Percentiles rank a stretch among this genome's conserved stretches.
These are phyloP conservation scores for Exophiala oligosperma DNA, from an alignment of 2,329 filamentous ascomycete species.

Conservation along the genomic window DNA sequence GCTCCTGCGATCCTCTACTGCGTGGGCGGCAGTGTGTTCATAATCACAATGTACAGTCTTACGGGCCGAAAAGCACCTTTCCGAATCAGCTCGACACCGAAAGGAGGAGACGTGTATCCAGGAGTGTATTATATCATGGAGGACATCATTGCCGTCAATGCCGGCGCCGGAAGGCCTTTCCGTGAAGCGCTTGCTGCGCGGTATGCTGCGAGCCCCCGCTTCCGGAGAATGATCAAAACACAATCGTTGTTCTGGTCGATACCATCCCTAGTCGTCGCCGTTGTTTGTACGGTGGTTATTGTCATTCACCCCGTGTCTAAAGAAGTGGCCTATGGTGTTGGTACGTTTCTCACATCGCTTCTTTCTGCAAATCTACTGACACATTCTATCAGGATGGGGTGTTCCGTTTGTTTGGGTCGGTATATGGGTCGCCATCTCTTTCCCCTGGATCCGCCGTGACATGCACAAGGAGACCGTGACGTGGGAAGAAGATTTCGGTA, in stretches of 20 bases:
- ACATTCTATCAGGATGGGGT: constrained; percentile 38
- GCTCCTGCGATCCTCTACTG: constrained; percentile 23
- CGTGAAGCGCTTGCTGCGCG: constrained; percentile 52
- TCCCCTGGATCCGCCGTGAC: constrained; percentile 48
- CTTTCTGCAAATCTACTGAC: neutral
- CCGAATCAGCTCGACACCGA: constrained; percentile 63
- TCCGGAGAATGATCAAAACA: constrained; percentile 54
- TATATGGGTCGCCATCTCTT: constrained; percentile 47
- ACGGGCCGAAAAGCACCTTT: constrained; percentile 51
- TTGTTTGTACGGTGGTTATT: constrained; percentile 49
- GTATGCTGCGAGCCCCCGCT: constrained; percentile 56
- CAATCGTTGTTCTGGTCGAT: constrained; percentile 60
- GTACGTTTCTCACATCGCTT: constrained; percentile 15
- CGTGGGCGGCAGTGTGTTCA: constrained; percentile 20
- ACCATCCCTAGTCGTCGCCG: constrained; percentile 50
- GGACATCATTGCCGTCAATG: constrained; percentile 68
- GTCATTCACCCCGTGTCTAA: constrained; percentile 47
- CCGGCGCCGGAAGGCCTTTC: constrained; percentile 57
- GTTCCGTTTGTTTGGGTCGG: constrained; percentile 45
- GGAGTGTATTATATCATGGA: constrained; percentile 66
- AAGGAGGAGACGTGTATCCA: constrained; percentile 59
- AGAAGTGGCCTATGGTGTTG: constrained; percentile 48
- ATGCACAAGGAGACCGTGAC: constrained; percentile 45
- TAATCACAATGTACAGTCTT: constrained; percentile 23
- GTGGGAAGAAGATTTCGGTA: constrained; percentile 35